phyloP scores from a whole-genome alignment of 2,329 filamentous ascomycete species.

The Aschersonia sp. region DNA sequence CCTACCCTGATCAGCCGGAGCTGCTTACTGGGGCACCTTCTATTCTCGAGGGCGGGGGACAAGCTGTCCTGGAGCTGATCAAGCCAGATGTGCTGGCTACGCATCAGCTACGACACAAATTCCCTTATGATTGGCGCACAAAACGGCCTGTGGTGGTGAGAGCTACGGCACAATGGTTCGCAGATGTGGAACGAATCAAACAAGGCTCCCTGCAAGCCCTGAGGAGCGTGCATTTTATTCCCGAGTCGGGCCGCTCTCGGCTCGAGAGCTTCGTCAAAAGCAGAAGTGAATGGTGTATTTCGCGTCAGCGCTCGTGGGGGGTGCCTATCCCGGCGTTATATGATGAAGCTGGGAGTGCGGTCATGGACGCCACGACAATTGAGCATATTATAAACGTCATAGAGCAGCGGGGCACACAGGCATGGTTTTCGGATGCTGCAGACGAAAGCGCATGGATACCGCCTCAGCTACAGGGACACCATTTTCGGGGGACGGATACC shows the following conservation, averaged over 20 bases:
- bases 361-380: slow-evolving; percentile 68
- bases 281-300: slow-evolving; percentile 95
- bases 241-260: slow-evolving; percentile 55
- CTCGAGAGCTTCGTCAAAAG: slow-evolving; percentile 77
- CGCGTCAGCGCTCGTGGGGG: slow-evolving; percentile 87
- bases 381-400: slow-evolving; percentile 74
- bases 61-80: slow-evolving; percentile 56
- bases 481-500: slow-evolving; percentile 72
- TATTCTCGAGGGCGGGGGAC: slow-evolving; percentile 56
- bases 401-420: slow-evolving; percentile 64
- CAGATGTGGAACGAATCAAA: slow-evolving; percentile 77
- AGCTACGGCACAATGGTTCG: slow-evolving; percentile 96
- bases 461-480: slow-evolving; percentile 42
- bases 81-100: slow-evolving; percentile 49
- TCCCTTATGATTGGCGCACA: slow-evolving; percentile 95
- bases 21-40: slow-evolving; percentile 51
- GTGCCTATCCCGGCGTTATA: slow-evolving; percentile 91
- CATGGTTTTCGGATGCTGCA: slow-evolving; percentile 79
- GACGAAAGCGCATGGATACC: slow-evolving; percentile 70
- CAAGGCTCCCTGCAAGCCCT: slow-evolving; percentile 55
- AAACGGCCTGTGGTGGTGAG: slow-evolving; percentile 83
- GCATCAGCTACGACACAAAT: slow-evolving; percentile 74
- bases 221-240: slow-evolving; percentile 61
- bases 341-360: slow-evolving; percentile 52
- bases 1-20: slow-evolving; percentile 55